phyloP scores from a whole-genome alignment of 2,329 filamentous ascomycete genomes.

The Tolypocladium amazonense region DNA sequence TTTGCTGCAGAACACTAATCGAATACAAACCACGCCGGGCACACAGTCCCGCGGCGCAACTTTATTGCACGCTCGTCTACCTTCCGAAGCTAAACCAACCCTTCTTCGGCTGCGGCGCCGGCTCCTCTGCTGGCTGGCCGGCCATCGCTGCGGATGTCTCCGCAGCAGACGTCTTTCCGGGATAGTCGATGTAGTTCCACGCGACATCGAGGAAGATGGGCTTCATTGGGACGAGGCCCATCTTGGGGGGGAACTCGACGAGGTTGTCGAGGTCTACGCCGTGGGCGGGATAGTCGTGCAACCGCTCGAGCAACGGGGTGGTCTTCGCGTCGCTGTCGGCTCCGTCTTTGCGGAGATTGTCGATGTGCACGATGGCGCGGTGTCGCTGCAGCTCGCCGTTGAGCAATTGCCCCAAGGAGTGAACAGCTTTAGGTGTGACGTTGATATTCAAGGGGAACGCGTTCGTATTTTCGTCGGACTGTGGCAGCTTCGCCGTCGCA shows the following conservation, averaged over 20 bases:
- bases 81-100: conserved; percentile 70
- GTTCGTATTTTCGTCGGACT: conserved; percentile 14
- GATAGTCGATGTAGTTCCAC: conserved; percentile 96
- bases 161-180: conserved; percentile 40
- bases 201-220: conserved; percentile 93
- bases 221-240: conserved; percentile 81
- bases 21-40: neutral
- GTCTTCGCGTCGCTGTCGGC: conserved; percentile 6
- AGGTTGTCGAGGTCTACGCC: conserved; percentile 68
- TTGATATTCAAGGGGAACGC: conserved; percentile 51
- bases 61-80: conserved; percentile 7
- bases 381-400: conserved; percentile 66
- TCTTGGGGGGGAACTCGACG: conserved; percentile 75
- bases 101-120: conserved; percentile 36
- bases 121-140: conserved; percentile 28
- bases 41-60: no score
- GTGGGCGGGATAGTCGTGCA: conserved; percentile 63
- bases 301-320: conserved; percentile 58
- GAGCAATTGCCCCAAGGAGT: conserved; percentile 51
- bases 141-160: conserved; percentile 20
- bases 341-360: conserved; percentile 46
- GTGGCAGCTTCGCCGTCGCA: conserved; percentile 37
- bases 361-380: conserved; percentile 77
- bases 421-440: conserved; percentile 47
- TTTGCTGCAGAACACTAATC: neutral